These are phyloP conservation scores for Wallacemonas sp. DNA, from an alignment of 208 protist genomes.

Conservation along the genomic window DNA sequence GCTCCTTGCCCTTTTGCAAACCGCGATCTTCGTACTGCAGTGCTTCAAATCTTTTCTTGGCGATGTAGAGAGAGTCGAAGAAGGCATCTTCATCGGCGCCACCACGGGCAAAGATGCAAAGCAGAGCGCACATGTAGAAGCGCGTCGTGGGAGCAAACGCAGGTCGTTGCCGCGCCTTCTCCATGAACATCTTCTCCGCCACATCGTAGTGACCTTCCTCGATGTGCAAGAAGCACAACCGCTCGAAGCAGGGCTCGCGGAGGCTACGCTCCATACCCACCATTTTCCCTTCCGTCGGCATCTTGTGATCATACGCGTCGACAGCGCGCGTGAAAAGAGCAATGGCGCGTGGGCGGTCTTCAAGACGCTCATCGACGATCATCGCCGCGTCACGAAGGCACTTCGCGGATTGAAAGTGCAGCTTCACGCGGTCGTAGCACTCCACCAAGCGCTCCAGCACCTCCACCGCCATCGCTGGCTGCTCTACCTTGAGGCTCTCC, in stretches of 20 bases:
- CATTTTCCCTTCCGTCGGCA: background rate
- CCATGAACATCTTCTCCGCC: constrained; percentile 48
- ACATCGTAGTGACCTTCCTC: constrained; percentile 45
- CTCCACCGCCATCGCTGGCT: constrained; percentile 55
- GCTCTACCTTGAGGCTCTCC: constrained; percentile 53
- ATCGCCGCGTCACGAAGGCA: constrained; percentile 65
- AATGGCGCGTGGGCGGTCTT: constrained; percentile 40
- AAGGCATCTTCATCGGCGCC: constrained; percentile 41
- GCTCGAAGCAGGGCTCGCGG: constrained; percentile 50
- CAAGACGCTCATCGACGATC: constrained; percentile 48
- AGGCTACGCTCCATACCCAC: constrained; percentile 40
- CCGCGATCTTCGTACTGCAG: constrained; percentile 67
- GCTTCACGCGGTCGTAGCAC: constrained; percentile 32
- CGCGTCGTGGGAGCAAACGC: constrained; percentile 37
- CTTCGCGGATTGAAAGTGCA: constrained; percentile 63
- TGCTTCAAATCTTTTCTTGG: constrained; percentile 56
- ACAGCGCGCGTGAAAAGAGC: constrained; percentile 50
- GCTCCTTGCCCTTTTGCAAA: constrained; percentile 78
- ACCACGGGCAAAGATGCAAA: constrained; percentile 62
- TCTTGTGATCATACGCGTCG: constrained; percentile 41
- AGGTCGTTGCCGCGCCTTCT: constrained; percentile 32
- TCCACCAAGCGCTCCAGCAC: constrained; percentile 44
- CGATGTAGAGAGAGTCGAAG: constrained; percentile 75
- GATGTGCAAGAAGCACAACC: constrained; percentile 49
- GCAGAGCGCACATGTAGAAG: constrained; percentile 54